Percentiles rank a stretch among this genome's conserved stretches.
Evolutionary conservation across 176 grass and related monocot species (phyloP).

Genomic region (Areca catechu): DNA sequence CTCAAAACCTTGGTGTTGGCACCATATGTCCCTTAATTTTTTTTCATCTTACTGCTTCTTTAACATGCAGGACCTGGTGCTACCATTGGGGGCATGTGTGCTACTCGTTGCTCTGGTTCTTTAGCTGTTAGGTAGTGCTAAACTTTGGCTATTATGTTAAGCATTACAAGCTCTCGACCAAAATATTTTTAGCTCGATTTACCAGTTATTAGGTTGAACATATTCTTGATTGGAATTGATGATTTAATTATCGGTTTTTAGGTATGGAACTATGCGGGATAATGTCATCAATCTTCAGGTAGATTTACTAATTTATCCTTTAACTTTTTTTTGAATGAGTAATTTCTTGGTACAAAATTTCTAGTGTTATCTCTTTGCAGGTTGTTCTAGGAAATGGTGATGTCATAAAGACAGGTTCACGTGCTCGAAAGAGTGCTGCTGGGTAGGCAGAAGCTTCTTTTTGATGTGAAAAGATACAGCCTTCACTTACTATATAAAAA

Average conservation of each 20-base stretch:
- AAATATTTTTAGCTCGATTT: neutral
- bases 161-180: neutral
- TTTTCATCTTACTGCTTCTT: neutral
- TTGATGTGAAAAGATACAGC: neutral
- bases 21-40: no score
- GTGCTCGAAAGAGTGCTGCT: conserved; percentile 92
- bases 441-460: conserved; percentile 45
- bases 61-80: conserved; percentile 83
- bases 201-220: conserved; percentile 13
- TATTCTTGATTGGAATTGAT: conserved; percentile 44
- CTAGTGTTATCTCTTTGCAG: conserved; percentile 26
- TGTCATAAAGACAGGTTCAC: conserved; percentile 72
- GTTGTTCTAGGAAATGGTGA: conserved; percentile 92
- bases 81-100: conserved; percentile 97
- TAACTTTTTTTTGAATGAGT: neutral
- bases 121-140: conserved; percentile 92
- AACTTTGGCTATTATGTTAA: conserved; percentile 21
- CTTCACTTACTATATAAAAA: no score
- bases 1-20: no score
- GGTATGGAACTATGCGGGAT: conserved; percentile 98
- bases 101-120: conserved; percentile 93
- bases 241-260: conserved; percentile 70
- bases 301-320: conserved; percentile 18
- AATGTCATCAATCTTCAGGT: conserved; percentile 95
- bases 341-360: conserved; percentile 4